A percentile compares a stretch with the other conserved stretches of the same genome.
phyloP scores from a whole-genome alignment of 2,329 filamentous ascomycete genomes.

The Neophaeococcomyces aloes region DNA sequence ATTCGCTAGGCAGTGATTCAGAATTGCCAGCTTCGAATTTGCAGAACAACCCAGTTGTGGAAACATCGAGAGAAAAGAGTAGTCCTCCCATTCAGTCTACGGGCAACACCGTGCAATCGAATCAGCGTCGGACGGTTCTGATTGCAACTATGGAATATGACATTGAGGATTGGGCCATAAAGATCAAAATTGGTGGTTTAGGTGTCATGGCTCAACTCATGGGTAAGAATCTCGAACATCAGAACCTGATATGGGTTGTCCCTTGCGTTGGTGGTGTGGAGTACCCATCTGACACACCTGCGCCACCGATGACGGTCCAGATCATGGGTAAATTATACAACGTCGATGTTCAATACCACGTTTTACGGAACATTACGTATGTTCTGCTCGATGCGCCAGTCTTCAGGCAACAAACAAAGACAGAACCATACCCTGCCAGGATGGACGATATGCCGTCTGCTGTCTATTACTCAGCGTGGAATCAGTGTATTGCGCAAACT shows the following conservation, averaged over 20 bases:
- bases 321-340: slow-evolving; percentile 52
- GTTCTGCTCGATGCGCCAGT: slow-evolving; percentile 57
- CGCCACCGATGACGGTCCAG: slow-evolving; percentile 52
- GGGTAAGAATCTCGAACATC: slow-evolving; percentile 54
- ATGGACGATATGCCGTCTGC: slow-evolving; percentile 61
- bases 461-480: slow-evolving; percentile 61
- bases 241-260: slow-evolving; percentile 57
- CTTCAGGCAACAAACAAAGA: slow-evolving; percentile 53
- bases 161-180: slow-evolving; percentile 59
- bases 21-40: neutral
- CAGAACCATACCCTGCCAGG: slow-evolving; percentile 54
- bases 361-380: slow-evolving; percentile 55
- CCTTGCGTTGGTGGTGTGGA: slow-evolving; percentile 54
- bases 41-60: slow-evolving; percentile 4
- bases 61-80: slow-evolving; percentile 9
- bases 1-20: neutral
- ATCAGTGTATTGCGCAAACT: slow-evolving; percentile 56
- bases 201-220: slow-evolving; percentile 62
- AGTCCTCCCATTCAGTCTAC: slow-evolving; percentile 37
- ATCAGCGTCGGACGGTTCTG: slow-evolving; percentile 47
- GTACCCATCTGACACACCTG: slow-evolving; percentile 49
- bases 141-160: slow-evolving; percentile 65
- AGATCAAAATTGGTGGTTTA: slow-evolving; percentile 60
- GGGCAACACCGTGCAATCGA: slow-evolving; percentile 38
- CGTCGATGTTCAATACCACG: slow-evolving; percentile 54